Percentiles rank a stretch among this genome's conserved stretches.
phyloP scores from a whole-genome alignment of 106 monocot species.

The Iris macrosiphon region DNA sequence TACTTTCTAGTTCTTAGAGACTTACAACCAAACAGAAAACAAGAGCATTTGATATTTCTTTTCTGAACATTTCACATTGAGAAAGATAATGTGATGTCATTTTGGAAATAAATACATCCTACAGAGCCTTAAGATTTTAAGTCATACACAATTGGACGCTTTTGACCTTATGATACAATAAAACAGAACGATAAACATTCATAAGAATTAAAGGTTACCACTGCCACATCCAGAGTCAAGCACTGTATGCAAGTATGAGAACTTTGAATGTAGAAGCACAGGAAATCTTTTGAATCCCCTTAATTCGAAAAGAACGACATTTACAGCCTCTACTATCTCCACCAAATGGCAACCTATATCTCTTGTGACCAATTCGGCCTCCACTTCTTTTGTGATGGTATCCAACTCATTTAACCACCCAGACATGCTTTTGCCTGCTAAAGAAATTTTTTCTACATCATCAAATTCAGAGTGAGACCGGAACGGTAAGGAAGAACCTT shows the following conservation, averaged over 20 bases:
- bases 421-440: conserved; percentile 52
- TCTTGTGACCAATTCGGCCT: conserved; percentile 48
- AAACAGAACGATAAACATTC: background rate
- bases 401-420: conserved; percentile 66
- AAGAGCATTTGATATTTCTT: too few species aligned
- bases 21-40: too few species aligned
- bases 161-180: background rate
- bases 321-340: conserved; percentile 59
- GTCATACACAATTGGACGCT: too few species aligned
- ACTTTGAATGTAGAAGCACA: conserved; percentile 45
- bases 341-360: conserved; percentile 59
- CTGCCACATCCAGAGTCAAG: conserved; percentile 51
- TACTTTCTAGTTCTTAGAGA: too few species aligned
- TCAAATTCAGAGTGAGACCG: conserved; percentile 13
- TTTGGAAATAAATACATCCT: too few species aligned
- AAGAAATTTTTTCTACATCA: conserved; percentile 34
- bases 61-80: too few species aligned
- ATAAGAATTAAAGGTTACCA: conserved; percentile 30
- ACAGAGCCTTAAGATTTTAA: too few species aligned
- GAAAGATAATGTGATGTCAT: too few species aligned
- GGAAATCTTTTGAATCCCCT: conserved; percentile 61
- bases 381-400: conserved; percentile 54
- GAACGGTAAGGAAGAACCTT: conserved; percentile 5
- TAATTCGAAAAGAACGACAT: conserved; percentile 49
- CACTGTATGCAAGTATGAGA: conserved; percentile 57